phyloP scores from a whole-genome alignment of 768 basidiomycete species.

The Boletellus sp. region DNA sequence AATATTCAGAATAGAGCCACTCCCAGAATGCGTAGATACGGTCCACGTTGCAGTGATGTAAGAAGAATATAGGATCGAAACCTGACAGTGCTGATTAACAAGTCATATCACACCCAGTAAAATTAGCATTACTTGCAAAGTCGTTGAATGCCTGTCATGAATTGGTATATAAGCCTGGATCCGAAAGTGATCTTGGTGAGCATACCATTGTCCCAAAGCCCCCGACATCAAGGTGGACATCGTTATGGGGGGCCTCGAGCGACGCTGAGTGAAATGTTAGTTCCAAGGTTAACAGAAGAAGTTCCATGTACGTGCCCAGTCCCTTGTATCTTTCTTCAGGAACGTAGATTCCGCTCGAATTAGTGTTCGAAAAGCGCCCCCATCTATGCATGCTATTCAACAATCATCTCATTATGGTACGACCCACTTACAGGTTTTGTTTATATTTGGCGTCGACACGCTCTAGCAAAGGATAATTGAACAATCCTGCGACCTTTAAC shows the following conservation, averaged over 20 bases:
- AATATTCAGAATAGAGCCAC: conserved; percentile 18
- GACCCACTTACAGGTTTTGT: conserved; percentile 14
- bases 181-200: neutral
- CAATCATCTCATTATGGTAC: too few species aligned
- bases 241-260: conserved; percentile 19
- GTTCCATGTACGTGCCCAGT: too few species aligned
- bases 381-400: too few species aligned
- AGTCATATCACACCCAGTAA: neutral
- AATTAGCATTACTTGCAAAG: too few species aligned
- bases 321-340: too few species aligned
- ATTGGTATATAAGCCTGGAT: neutral
- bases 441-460: conserved; percentile 6
- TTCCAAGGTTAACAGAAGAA: too few species aligned
- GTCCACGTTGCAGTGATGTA: conserved; percentile 19
- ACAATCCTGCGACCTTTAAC: conserved; percentile 10
- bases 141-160: conserved; percentile 5
- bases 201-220: conserved; percentile 19
- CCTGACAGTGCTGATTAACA: neutral
- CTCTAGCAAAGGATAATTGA: conserved; percentile 15
- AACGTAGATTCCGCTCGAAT: too few species aligned
- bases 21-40: conserved; percentile 21
- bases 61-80: conserved; percentile 18
- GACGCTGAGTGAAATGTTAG: conserved; percentile 9
- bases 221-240: conserved; percentile 14
- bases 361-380: too few species aligned